A percentile compares a stretch with the other conserved stretches of the same genome.
Evolutionary conservation across 352 stramenopile species (phyloP).

Genomic region (Phytophthora colocasiae): DNA sequence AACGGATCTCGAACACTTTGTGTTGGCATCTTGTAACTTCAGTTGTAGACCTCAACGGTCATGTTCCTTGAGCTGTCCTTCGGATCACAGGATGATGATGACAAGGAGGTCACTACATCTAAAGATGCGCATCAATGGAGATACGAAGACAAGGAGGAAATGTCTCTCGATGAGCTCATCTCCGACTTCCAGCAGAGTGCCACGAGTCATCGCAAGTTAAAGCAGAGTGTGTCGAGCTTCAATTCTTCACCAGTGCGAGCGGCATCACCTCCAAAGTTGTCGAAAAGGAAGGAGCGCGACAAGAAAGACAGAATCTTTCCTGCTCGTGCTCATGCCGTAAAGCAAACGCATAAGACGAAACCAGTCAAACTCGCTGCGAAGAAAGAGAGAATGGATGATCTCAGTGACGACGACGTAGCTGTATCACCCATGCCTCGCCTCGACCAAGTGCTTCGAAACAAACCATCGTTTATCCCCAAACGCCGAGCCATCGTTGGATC

Average conservation of each 20-base stretch:
- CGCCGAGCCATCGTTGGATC: conserved; percentile 6
- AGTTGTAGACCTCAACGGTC: background rate
- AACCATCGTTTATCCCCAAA: conserved; percentile 43
- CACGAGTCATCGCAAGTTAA: conserved; percentile 13
- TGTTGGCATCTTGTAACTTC: background rate
- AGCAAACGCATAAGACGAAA: conserved; percentile 5
- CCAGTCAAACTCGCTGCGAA: background rate
- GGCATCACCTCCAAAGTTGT: conserved; percentile 19
- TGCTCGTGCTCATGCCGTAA: conserved; percentile 1
- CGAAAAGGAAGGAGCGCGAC: conserved; percentile 14
- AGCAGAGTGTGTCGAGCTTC: background rate
- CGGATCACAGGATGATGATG: conserved; percentile 14
- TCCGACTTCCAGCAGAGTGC: conserved; percentile 52
- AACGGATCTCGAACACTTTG: background rate
- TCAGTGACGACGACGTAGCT: conserved; percentile 15
- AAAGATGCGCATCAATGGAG: conserved; percentile 2
- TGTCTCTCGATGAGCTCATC: conserved; percentile 61
- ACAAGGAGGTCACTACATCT: conserved; percentile 10
- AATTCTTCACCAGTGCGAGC: conserved; percentile 8
- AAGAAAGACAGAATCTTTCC: conserved; percentile 10
- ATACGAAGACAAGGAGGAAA: conserved; percentile 22
- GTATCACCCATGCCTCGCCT: conserved; percentile 63
- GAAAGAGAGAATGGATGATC: conserved; percentile 5
- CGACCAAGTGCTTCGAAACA: conserved; percentile 46
- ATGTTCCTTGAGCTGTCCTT: conserved; percentile 48